Evolutionary conservation across 805 yeast species (phyloP).

Genomic region (Brettanomyces custersianus): DNA sequence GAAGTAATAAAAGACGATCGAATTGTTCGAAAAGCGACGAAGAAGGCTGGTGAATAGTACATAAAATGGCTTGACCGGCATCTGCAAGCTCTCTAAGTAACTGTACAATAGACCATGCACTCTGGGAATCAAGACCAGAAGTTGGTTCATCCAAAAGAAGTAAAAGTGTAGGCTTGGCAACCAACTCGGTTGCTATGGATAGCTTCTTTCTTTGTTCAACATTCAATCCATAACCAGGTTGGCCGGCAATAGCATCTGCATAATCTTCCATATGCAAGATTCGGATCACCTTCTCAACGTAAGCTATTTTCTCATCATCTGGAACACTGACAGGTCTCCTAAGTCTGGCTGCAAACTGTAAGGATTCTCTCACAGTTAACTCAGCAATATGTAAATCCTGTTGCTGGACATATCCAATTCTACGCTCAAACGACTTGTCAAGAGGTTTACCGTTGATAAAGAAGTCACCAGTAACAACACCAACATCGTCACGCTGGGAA

Average conservation of each 20-base stretch:
- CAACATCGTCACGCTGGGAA: conserved; percentile 42
- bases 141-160: conserved; percentile 53
- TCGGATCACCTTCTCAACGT: conserved; percentile 33
- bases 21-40: conserved; percentile 35
- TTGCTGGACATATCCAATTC: conserved; percentile 51
- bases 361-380: conserved; percentile 42
- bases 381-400: conserved; percentile 44
- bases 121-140: conserved; percentile 46
- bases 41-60: conserved; percentile 51
- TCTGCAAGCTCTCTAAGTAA: conserved; percentile 39
- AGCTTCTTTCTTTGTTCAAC: conserved; percentile 47
- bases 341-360: conserved; percentile 40
- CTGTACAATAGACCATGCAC: conserved; percentile 51
- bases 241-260: conserved; percentile 45
- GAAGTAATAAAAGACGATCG: conserved; percentile 34
- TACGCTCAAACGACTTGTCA: conserved; percentile 40
- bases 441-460: conserved; percentile 43
- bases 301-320: conserved; percentile 31
- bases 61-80: conserved; percentile 47
- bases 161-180: conserved; percentile 43
- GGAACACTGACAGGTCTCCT: conserved; percentile 35
- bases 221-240: conserved; percentile 39
- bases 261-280: conserved; percentile 35
- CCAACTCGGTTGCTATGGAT: conserved; percentile 47
- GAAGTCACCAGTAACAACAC: conserved; percentile 52